Conservation (phyloP, 768 basidiomycete genomes). For the Collybiopsis confluens region DNA sequence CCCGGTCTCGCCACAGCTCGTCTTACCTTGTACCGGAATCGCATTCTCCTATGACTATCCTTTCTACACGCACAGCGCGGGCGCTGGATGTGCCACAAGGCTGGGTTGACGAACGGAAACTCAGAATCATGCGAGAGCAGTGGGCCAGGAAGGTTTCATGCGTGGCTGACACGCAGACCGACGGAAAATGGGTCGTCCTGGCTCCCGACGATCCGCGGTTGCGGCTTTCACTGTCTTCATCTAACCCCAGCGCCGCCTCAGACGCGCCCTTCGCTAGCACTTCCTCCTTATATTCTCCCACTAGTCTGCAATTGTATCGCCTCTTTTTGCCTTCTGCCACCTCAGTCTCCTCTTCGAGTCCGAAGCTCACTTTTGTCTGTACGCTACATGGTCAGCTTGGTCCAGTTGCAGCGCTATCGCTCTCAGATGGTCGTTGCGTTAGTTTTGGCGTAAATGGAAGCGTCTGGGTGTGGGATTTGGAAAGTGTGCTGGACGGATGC, state of each 20-base stretch:
- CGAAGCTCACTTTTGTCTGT: conserved; percentile 69
- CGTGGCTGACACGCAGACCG: conserved; percentile 75
- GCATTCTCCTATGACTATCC: conserved; percentile 39
- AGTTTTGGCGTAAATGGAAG: conserved; percentile 67
- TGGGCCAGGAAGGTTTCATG: conserved; percentile 71
- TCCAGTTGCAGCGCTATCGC: conserved; percentile 59
- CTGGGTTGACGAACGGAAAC: conserved; percentile 65
- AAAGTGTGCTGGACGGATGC: conserved; percentile 48
- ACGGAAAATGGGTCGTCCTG: conserved; percentile 82
- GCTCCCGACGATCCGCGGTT: conserved; percentile 48
- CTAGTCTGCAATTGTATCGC: conserved; percentile 71
- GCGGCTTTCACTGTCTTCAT: not conserved
- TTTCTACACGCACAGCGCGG: conserved; percentile 58
- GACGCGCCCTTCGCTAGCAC: conserved; percentile 23
- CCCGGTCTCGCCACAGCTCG: conserved; percentile 15
- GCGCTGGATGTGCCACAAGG: conserved; percentile 69
- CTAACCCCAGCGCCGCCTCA: conserved; percentile 15
- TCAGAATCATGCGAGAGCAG: conserved; percentile 64
- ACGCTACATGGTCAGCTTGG: conserved; percentile 67
- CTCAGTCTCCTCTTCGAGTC: conserved; percentile 46
- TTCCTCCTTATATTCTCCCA: conserved; percentile 40
- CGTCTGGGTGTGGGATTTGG: conserved; percentile 87
- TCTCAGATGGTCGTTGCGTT: conserved; percentile 82
- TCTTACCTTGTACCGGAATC: conserved; percentile 12
- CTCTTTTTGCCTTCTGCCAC: conserved; percentile 52